These are phyloP conservation scores for Carpinus fangiana DNA, from an alignment of 306 rosid genomes.

Conservation along the genomic window DNA sequence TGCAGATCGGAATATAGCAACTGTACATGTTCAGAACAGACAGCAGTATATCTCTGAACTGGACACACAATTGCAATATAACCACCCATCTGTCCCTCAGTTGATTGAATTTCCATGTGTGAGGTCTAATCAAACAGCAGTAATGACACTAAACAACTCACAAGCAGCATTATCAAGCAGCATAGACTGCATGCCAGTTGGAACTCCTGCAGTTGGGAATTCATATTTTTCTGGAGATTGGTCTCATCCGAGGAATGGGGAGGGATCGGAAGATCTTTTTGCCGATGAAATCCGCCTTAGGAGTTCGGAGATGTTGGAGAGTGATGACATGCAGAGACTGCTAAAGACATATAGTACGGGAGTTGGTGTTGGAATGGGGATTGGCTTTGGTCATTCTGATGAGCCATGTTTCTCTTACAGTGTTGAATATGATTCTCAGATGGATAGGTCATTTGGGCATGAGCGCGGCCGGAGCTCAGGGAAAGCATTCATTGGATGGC, in stretches of 20 bases:
- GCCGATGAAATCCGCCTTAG: constrained; percentile 76
- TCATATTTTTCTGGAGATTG: constrained; percentile 56
- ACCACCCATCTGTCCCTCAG: constrained; percentile 36
- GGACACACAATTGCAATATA: constrained; percentile 38
- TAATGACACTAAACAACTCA: constrained; percentile 39
- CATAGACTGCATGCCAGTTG: constrained; percentile 43
- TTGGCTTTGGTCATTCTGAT: constrained; percentile 44
- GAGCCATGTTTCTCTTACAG: constrained; percentile 53
- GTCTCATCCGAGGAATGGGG: constrained; percentile 54
- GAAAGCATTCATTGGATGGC: constrained; percentile 88
- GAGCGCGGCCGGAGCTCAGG: constrained; percentile 62
- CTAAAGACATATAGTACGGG: constrained; percentile 59
- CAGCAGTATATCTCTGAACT: constrained; percentile 43
- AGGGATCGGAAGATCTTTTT: constrained; percentile 67
- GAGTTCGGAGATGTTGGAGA: constrained; percentile 81
- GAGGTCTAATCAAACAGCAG: constrained; percentile 42
- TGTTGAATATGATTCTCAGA: constrained; percentile 59
- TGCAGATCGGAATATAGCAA: constrained; percentile 33
- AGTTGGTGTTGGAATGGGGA: constrained; percentile 36
- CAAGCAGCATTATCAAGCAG: constrained; percentile 42
- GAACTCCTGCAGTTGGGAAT: constrained; percentile 41
- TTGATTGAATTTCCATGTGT: constrained; percentile 46
- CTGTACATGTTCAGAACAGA: constrained; percentile 46
- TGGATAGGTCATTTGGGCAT: constrained; percentile 39
- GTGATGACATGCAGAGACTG: constrained; percentile 81